Base-by-base conservation (phyloP, 768 basidiomycete genomes). In the Boletus insuetus region DNA sequence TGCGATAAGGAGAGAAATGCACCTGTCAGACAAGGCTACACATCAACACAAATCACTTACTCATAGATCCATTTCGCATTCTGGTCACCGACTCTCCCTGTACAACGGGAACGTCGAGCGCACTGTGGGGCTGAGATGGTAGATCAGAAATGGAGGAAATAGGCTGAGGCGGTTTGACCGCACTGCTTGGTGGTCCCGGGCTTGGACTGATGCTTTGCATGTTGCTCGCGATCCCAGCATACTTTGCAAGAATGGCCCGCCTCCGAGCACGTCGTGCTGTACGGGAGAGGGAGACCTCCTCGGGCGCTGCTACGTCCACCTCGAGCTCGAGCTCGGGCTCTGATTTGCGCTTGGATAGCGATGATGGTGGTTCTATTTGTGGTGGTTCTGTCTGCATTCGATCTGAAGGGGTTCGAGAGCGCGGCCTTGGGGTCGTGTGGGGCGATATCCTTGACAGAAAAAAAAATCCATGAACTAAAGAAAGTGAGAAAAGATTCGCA, bases 231-330 rank as follows among this genome's bases (percentile, higher is more conserved):
- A 77, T 70, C 16, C 80, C 81, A 6, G 76, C 63, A 70, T 91
- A 88, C 70, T 90, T 92, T 51, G 89, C 90, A 41, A 89, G 74
- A 52, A 94, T 93, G 10, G 87, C 91, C 55, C 83, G 83, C 29
- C 91, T 84, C 51, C 73, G 76, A 14, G 87, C 87, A 26, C 87
- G 82, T 10, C 89, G 83, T 29, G 82, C 85, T 7, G 74, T 88
- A 34, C 90, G 77, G 10, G 84, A 72, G 43, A 82, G 77, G 10
- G 84, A 72, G 43, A 82, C 77, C 64, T 91, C 88, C 8, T 85
- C 76, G 2, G 82, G 64, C n/a, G 66, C 56, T 38, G 65, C 68
- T 13, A 72, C 75, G 19, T 85, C 82, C 19, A 85, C 67, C 48
- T 88, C 87, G 59, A 82, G 74, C 51, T 84, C 82, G 16, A 72